A percentile compares a stretch with the other conserved stretches of the same genome.
Evolutionary conservation across 2,329 filamentous ascomycete species (phyloP).

Genomic region (Anthostomella pinea): DNA sequence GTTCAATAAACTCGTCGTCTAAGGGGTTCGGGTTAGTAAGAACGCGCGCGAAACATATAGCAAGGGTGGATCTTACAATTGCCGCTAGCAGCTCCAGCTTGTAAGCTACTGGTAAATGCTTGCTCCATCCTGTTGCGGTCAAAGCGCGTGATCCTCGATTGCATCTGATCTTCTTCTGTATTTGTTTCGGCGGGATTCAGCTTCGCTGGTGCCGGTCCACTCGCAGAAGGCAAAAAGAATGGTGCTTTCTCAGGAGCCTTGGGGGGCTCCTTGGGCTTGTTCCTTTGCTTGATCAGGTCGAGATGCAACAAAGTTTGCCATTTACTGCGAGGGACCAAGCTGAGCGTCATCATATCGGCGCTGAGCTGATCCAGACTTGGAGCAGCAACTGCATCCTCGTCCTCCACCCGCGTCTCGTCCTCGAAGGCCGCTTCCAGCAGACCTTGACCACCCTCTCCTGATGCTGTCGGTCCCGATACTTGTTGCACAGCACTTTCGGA

Average conservation of each 20-base stretch:
- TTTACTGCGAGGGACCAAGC: constrained; percentile 80
- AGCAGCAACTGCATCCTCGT: constrained; percentile 52
- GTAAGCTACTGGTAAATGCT: constrained; percentile 56
- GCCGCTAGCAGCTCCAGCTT: constrained; percentile 49
- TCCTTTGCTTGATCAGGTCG: constrained; percentile 87
- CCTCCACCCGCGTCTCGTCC: constrained; percentile 45
- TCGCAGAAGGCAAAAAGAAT: constrained; percentile 81
- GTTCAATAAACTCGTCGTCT: constrained; percentile 68
- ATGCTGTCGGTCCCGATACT: constrained; percentile 68
- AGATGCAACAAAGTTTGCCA: constrained; percentile 96
- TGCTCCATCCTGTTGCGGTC: constrained; percentile 58
- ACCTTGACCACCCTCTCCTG: constrained; percentile 76
- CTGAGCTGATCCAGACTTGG: constrained; percentile 73
- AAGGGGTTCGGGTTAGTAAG: constrained; percentile 7
- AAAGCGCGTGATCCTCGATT: constrained; percentile 67
- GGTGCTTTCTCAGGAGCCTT: constrained; percentile 92
- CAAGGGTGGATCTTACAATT: constrained; percentile 52
- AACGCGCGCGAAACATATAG: constrained; percentile 1
- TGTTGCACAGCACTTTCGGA: constrained; percentile 69
- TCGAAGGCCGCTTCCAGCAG: constrained; percentile 75
- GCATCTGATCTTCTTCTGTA: constrained; percentile 27
- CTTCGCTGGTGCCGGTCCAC: constrained; percentile 28
- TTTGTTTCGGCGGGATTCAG: constrained; percentile 27
- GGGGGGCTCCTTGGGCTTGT: constrained; percentile 88
- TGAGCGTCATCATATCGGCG: constrained; percentile 80